These are phyloP conservation scores for Calonectria hawksworthii DNA, from an alignment of 2,329 filamentous ascomycete species.

Conservation along the genomic window DNA sequence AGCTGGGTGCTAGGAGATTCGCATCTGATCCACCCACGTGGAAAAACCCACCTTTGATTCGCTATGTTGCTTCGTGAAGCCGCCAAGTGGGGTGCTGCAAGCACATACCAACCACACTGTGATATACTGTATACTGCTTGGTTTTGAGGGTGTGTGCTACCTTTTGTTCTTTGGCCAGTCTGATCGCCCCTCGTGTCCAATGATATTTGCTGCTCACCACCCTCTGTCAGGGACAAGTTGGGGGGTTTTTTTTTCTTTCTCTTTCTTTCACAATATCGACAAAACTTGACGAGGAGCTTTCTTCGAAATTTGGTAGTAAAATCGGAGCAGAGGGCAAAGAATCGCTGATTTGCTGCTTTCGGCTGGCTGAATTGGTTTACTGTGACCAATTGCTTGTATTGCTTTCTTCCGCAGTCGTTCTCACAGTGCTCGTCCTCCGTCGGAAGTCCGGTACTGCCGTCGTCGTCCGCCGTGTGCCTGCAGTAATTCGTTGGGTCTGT, in stretches of 20 bases:
- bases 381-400: background rate
- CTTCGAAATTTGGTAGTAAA: slow-evolving; percentile 25
- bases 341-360: background rate
- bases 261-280: slow-evolving; percentile 36
- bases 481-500: slow-evolving; percentile 35
- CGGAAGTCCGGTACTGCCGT: slow-evolving; percentile 46
- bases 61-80: slow-evolving; percentile 31
- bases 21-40: slow-evolving; percentile 40
- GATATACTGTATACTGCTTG: slow-evolving; percentile 32
- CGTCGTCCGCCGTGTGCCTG: slow-evolving; percentile 40
- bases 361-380: too few relatives aligned
- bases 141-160: slow-evolving; percentile 21
- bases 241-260: background rate
- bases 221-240: slow-evolving; percentile 36
- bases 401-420: background rate
- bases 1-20: slow-evolving; percentile 24
- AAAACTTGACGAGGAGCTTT: slow-evolving; percentile 18
- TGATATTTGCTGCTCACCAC: slow-evolving; percentile 27
- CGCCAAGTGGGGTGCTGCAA: slow-evolving; percentile 26
- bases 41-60: slow-evolving; percentile 38
- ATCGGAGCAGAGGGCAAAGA: slow-evolving; percentile 13
- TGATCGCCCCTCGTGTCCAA: slow-evolving; percentile 37
- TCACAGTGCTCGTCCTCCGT: slow-evolving; percentile 28
- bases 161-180: slow-evolving; percentile 11
- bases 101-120: slow-evolving; percentile 28